These are phyloP conservation scores for Neostapfia colusana DNA, from an alignment of 176 grass and related monocot species.

Conservation along the genomic window DNA sequence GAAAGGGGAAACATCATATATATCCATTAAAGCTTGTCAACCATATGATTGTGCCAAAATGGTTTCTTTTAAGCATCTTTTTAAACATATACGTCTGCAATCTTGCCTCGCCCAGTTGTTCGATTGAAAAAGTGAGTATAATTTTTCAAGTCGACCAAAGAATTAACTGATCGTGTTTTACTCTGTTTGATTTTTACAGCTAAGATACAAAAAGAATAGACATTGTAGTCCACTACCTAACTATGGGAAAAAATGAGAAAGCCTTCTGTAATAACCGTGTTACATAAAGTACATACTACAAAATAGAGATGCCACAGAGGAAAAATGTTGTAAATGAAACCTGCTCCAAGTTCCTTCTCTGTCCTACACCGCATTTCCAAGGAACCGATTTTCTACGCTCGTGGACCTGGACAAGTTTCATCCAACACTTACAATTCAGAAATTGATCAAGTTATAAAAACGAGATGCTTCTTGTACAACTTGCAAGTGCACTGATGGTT, in stretches of 20 bases:
- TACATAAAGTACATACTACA: background rate
- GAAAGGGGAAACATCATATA: too few species aligned
- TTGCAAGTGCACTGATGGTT: background rate
- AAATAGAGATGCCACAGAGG: background rate
- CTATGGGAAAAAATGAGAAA: background rate
- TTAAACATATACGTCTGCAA: too few species aligned
- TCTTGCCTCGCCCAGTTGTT: background rate
- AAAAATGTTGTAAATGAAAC: slow-evolving; percentile 26
- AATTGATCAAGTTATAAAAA: background rate
- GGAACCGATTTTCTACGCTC: slow-evolving; percentile 59
- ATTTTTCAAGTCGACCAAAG: slow-evolving; percentile 1
- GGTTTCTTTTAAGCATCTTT: too few species aligned
- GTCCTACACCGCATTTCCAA: slow-evolving; percentile 81
- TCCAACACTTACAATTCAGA: background rate
- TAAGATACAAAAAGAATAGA: slow-evolving; percentile 28
- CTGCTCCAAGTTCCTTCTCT: slow-evolving; percentile 85
- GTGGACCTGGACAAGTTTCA: slow-evolving; percentile 54
- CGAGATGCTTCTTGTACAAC: background rate
- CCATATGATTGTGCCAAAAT: too few species aligned
- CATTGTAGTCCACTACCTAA: background rate
- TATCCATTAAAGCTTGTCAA: too few species aligned
- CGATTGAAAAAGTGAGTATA: background rate
- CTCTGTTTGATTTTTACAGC: background rate
- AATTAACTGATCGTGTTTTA: background rate
- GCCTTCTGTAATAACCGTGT: too few species aligned